Conservation (phyloP, 768 basidiomycete genomes). For the Suillus hirtellus region DNA sequence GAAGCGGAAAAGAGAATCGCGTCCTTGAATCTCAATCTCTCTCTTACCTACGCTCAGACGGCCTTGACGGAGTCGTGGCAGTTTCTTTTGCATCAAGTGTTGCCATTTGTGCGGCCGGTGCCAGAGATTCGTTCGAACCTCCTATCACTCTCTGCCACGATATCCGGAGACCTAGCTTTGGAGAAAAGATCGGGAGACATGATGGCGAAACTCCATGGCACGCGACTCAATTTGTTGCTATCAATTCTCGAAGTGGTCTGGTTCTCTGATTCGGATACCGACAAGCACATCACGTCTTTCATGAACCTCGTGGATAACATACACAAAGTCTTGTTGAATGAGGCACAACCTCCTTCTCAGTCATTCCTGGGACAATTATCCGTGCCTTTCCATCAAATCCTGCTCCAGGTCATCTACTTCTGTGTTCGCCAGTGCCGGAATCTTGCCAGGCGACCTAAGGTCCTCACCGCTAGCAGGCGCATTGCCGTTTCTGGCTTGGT, state of each 20-base stretch:
- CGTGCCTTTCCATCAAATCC: conserved; percentile 73
- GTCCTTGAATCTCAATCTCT: conserved; percentile 86
- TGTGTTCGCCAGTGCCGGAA: conserved; percentile 63
- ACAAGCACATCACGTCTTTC: conserved; percentile 58
- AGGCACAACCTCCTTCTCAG: conserved; percentile 68
- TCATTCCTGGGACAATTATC: conserved; percentile 69
- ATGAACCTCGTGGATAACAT: conserved; percentile 61
- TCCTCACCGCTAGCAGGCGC: conserved; percentile 60
- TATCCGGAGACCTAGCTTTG: conserved; percentile 64
- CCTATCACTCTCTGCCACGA: conserved; percentile 56
- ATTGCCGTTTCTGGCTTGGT: conserved; percentile 59
- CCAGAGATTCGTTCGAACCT: conserved; percentile 61
- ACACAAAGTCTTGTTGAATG: conserved; percentile 67
- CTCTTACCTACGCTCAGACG: conserved; percentile 77
- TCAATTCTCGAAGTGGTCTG: conserved; percentile 79
- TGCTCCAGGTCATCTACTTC: conserved; percentile 82
- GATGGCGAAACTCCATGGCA: conserved; percentile 79
- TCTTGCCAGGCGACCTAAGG: conserved; percentile 48
- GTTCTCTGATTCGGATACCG: conserved; percentile 61
- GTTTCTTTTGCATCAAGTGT: conserved; percentile 60
- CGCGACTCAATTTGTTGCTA: conserved; percentile 71
- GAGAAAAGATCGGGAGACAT: conserved; percentile 80
- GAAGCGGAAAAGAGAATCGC: conserved; percentile 58
- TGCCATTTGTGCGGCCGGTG: conserved; percentile 54
- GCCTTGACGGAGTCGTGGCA: conserved; percentile 79